Base-by-base conservation (phyloP, 2,329 filamentous ascomycete genomes). In the Sclerotinia spermophila region DNA sequence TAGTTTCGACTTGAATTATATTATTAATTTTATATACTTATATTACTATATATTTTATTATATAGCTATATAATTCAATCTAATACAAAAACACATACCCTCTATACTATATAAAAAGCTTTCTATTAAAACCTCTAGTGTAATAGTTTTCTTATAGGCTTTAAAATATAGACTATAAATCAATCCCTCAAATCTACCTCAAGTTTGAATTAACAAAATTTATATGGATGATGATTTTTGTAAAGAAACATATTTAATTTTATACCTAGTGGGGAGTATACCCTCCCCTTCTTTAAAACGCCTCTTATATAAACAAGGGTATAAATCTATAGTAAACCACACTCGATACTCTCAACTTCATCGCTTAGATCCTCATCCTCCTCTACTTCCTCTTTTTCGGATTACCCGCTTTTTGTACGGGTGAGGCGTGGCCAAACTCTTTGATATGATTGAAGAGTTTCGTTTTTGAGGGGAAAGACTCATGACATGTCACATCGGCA, bases 401-500 rank as follows among this genome's bases (percentile, higher is more conserved):
- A 51, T 75, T 78, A 15, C n/a, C 66, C 35, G 51, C 42, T 60
- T 77, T 76, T 42, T 75, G 30, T 35, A 81, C 74, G 19, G 81
- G 82, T 67, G 86, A 85, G 8, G 86, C 87, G 81, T 91, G 89
- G 33, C 79, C 79, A 30, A 83, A 78, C 35, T 86, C 83, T 75
- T 86, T 85, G 67, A 92, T 82, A 79, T 92, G 90, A 72, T 85
- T 81, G 76, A 90, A 90, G 48, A 92, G 77, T 73, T 85, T 85
- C n/a, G 83, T 89, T 73, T 87, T 89, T 1, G 86, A 88, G 0
- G 84, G 73, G 75, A 92, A 92, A 0, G 79, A 80, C 19, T 83
- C 84, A 59, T 84, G 82, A 78, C 90, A 92, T 19, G 48, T 44
- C 27, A 56, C 27, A 1, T 81, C 81, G 1, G 82, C 82, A 78